These are phyloP conservation scores for Claviceps sp. DNA, from an alignment of 2,329 filamentous ascomycete genomes.

Conservation along the genomic window DNA sequence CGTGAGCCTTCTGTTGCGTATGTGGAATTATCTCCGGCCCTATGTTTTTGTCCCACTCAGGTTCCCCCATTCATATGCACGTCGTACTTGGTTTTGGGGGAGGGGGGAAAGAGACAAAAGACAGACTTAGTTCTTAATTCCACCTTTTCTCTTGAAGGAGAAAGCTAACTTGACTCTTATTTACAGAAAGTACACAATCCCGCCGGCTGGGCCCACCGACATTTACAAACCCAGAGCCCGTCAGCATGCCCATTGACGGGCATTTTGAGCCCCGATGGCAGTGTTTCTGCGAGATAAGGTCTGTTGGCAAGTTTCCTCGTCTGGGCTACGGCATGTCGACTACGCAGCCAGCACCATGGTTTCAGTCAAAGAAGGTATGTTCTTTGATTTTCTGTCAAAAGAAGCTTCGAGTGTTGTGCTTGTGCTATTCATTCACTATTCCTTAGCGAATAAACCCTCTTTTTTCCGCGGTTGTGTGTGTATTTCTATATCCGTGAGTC, in stretches of 20 bases:
- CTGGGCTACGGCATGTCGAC: slow-evolving; percentile 21
- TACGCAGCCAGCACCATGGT: slow-evolving; percentile 20
- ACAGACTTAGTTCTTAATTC: too few relatives aligned
- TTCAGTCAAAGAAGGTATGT: slow-evolving; percentile 32
- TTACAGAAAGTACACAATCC: slow-evolving; percentile 8
- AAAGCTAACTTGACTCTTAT: neutral
- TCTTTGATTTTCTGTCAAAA: neutral
- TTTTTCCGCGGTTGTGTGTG: neutral
- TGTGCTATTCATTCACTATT: neutral
- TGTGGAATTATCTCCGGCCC: neutral
- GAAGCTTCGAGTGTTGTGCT: neutral
- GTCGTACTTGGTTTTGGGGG: too few relatives aligned
- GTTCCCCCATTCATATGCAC: too few relatives aligned
- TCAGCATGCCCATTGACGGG: slow-evolving; percentile 12
- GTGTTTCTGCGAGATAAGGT: slow-evolving; percentile 13
- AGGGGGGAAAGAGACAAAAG: too few relatives aligned
- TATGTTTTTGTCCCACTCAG: too few relatives aligned
- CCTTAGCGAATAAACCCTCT: neutral
- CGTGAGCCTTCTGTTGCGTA: slow-evolving; percentile 18
- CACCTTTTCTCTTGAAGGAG: neutral
- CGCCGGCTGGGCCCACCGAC: slow-evolving; percentile 3
- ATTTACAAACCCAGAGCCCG: slow-evolving; percentile 8
- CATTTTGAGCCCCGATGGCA: slow-evolving; percentile 13
- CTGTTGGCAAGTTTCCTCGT: slow-evolving; percentile 13
- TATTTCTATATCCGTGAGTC: neutral